Percentiles rank a stretch among this genome's conserved stretches.
phyloP scores from a whole-genome alignment of 768 basidiomycete species.

The Boletus speciosus region DNA sequence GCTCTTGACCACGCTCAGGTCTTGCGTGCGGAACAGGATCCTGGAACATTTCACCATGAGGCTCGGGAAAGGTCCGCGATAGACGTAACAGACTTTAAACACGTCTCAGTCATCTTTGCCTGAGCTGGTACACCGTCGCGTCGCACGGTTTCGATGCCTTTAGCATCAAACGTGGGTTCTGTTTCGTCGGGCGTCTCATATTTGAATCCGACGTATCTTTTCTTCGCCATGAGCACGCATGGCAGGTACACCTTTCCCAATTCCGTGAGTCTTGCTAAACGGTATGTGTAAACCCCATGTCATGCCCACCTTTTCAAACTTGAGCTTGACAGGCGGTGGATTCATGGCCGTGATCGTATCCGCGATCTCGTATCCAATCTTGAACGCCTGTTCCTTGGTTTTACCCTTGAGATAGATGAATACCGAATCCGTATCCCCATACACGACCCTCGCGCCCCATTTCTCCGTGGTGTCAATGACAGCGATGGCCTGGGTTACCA shows the following conservation, averaged over 20 bases:
- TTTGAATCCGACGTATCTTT: slow-evolving; percentile 97
- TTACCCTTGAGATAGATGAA: slow-evolving; percentile 89
- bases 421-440: slow-evolving; percentile 96
- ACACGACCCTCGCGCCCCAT: slow-evolving; percentile 93
- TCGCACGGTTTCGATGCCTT: slow-evolving; percentile 96
- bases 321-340: slow-evolving; percentile 89
- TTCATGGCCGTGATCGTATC: slow-evolving; percentile 82
- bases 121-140: slow-evolving; percentile 90
- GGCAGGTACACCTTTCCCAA: slow-evolving; percentile 80
- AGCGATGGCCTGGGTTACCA: slow-evolving; percentile 63
- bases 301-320: slow-evolving; percentile 85
- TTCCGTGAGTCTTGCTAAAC: neutral
- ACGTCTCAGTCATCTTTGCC: slow-evolving; percentile 87
- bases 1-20: slow-evolving; percentile 84
- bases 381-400: slow-evolving; percentile 91
- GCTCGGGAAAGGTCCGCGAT: neutral
- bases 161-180: slow-evolving; percentile 87
- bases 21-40: slow-evolving; percentile 84
- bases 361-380: slow-evolving; percentile 90
- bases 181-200: slow-evolving; percentile 80
- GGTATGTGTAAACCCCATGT: neutral
- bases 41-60: slow-evolving; percentile 39
- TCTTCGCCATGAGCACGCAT: slow-evolving; percentile 95
- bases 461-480: slow-evolving; percentile 70
- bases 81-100: slow-evolving; percentile 63